Percentiles rank a stretch among this genome's conserved stretches.
Conservation (phyloP, 805 yeast species). For the Zygoascus biomembranicola region DNA sequence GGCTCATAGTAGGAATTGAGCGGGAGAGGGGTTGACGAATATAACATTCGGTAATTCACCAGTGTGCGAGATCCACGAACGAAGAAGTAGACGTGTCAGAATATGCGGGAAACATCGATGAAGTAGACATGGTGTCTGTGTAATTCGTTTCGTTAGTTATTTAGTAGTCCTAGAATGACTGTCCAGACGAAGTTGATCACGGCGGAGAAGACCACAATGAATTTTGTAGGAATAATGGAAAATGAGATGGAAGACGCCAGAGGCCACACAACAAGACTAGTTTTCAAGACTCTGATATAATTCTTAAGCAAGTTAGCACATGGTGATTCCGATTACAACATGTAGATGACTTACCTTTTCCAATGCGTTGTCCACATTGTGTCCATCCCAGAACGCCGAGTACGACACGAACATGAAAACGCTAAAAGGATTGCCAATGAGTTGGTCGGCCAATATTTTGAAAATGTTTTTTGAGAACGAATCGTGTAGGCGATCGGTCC, state of each 20-base stretch:
- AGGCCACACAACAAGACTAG: slow-evolving; percentile 22
- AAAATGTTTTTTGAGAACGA: slow-evolving; percentile 16
- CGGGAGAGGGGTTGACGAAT: too few relatives aligned
- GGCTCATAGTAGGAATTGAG: too few relatives aligned
- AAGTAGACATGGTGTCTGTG: too few relatives aligned
- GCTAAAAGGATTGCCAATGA: slow-evolving; percentile 27
- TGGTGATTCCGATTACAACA: not conserved
- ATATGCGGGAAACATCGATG: too few relatives aligned
- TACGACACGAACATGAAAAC: slow-evolving; percentile 26
- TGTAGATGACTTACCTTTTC: slow-evolving; percentile 14
- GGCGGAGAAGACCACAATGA: slow-evolving; percentile 20
- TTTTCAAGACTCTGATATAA: slow-evolving; percentile 12
- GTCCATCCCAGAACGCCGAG: slow-evolving; percentile 31
- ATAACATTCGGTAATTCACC: too few relatives aligned
- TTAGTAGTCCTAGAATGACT: slow-evolving; percentile 15
- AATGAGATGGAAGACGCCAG: slow-evolving; percentile 18
- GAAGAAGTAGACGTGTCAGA: too few relatives aligned
- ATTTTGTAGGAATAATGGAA: slow-evolving; percentile 13
- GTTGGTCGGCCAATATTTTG: slow-evolving; percentile 26
- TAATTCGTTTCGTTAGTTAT: not conserved
- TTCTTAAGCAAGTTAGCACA: slow-evolving; percentile 8
- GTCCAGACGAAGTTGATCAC: slow-evolving; percentile 20
- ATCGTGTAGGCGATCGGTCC: slow-evolving; percentile 28
- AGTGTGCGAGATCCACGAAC: too few relatives aligned
- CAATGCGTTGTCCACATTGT: slow-evolving; percentile 24